Conservation (phyloP, 225 moss, liverwort and hornwort genomes). For the Polytrichum commune region DNA sequence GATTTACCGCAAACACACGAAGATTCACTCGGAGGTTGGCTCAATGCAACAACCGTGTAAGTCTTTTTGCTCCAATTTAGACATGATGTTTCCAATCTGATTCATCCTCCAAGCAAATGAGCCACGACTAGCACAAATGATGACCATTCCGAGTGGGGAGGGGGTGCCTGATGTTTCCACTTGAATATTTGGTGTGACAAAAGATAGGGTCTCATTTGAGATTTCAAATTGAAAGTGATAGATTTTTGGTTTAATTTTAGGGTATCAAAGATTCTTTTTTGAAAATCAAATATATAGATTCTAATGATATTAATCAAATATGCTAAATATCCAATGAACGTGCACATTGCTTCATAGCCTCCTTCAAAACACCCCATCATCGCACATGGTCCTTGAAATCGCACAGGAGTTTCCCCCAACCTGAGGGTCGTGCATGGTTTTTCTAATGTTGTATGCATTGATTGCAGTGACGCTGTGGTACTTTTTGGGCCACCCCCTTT, state of each 20-base stretch:
- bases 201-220: not conserved
- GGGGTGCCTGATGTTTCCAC: not conserved
- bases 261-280: too few relatives aligned
- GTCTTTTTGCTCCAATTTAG: not conserved
- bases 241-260: too few relatives aligned
- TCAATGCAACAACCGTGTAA: conserved; percentile 28
- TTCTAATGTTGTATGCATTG: not conserved
- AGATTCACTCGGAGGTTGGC: conserved; percentile 40
- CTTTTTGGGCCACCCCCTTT: too few relatives aligned
- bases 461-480: too few relatives aligned
- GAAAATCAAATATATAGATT: too few relatives aligned
- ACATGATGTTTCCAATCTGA: too few relatives aligned
- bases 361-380: too few relatives aligned
- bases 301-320: not conserved
- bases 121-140: not conserved
- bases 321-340: not conserved
- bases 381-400: not conserved
- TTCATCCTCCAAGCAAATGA: too few relatives aligned
- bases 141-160: not conserved
- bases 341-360: too few relatives aligned
- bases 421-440: too few relatives aligned
- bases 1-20: conserved; percentile 40
- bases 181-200: not conserved
- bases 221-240: too few relatives aligned
- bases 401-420: too few relatives aligned